phyloP scores from a whole-genome alignment of 306 rosid genomes.

The Boehmeria nivea region DNA sequence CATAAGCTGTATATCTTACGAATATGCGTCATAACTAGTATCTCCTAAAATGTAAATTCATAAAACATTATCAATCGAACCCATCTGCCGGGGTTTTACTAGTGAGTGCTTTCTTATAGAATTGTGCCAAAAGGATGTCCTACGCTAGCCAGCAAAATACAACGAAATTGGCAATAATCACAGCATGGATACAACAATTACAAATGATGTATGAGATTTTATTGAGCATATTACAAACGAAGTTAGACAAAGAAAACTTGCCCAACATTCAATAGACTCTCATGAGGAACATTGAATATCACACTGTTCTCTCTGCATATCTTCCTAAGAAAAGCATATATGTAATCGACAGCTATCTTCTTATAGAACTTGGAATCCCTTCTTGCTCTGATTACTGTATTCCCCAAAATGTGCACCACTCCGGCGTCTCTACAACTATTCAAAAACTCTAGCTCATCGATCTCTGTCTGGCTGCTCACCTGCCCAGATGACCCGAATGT shows the following conservation, averaged over 20 bases:
- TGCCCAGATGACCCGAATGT: constrained; percentile 25
- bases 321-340: constrained; percentile 92
- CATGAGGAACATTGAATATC: constrained; percentile 95
- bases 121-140: too few relatives aligned
- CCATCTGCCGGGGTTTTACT: too few relatives aligned
- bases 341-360: constrained; percentile 75
- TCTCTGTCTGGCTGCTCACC: constrained; percentile 49
- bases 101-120: too few relatives aligned
- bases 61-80: too few relatives aligned
- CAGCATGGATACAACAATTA: too few relatives aligned
- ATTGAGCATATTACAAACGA: too few relatives aligned
- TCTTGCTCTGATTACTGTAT: constrained; percentile 66
- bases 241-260: constrained; percentile 71
- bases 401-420: constrained; percentile 93
- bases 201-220: too few relatives aligned
- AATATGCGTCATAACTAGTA: too few relatives aligned
- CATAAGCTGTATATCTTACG: too few relatives aligned
- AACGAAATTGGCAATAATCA: too few relatives aligned
- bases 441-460: constrained; percentile 72
- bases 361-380: constrained; percentile 69
- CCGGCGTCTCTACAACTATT: constrained; percentile 74
- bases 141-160: too few relatives aligned
- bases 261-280: constrained; percentile 89
- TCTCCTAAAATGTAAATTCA: too few relatives aligned
- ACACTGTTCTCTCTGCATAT: constrained; percentile 86